Base-by-base conservation (phyloP, 768 basidiomycete genomes). In the Tylopilus cervinicoccineus region DNA sequence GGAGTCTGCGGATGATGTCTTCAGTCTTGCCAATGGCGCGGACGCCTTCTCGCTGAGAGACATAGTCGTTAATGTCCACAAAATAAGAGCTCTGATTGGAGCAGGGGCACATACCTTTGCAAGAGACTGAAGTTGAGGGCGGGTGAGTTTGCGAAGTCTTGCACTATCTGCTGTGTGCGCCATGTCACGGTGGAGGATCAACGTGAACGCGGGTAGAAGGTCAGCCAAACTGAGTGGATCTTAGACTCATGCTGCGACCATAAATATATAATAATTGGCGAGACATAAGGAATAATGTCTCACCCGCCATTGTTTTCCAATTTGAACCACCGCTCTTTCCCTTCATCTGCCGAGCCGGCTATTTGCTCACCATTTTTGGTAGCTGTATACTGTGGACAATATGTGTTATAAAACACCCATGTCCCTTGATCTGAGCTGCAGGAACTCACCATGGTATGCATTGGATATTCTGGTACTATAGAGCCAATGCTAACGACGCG, bases 1-100 rank as follows among this genome's bases (percentile, higher is more conserved):
- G 26, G 32, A 66, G 53, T 43, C 56, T 48, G 31, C 48, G 49
- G 32, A 68, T 63, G 19, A 64, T 68, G 3, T 57, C 57, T 50
- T 64, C 66, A 1, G 55, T 66, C 50, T 63, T 64, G 6, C 55
- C 61, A 16, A 60, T 44, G 1, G 62, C 66, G n/a, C 56, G 55
- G 16, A 67, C 37, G 12, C 49, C 38, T 47, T 68, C 59, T 56
- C 50, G 48, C 66, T 68, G 40, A 1, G 40, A 23, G 29, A 36
- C 20, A n/a, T 3, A 40, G 22, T 20, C 17, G 29, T 45, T 5
- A 55, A 32, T 12, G 19, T 47, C 14, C 6, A 20, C 8, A 2
- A 26, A 8, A 20, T 11, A 11, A 20, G 34, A 20, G 34, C 1
- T n/a, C 20, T 3, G 17, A 11, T 5, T 27, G 28, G 16, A 23